These are phyloP conservation scores for Fusarium cyanostomum DNA, from an alignment of 2,329 filamentous ascomycete genomes.

Conservation along the genomic window DNA sequence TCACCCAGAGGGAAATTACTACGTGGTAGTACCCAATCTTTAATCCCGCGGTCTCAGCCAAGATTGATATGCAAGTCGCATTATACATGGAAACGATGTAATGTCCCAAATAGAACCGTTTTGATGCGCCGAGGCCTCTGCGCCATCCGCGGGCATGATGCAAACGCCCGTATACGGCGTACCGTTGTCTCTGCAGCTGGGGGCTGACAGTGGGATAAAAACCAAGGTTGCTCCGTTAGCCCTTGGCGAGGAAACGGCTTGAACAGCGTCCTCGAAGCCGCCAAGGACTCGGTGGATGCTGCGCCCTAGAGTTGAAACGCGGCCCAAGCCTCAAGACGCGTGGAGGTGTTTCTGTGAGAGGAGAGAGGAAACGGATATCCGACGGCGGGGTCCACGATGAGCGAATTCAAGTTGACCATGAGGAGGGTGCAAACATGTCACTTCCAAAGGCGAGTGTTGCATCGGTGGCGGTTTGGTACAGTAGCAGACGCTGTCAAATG, in stretches of 20 bases:
- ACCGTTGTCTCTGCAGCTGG: background rate
- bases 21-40: slow-evolving; percentile 7
- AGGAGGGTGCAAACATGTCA: background rate
- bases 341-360: background rate
- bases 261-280: no score
- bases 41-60: background rate
- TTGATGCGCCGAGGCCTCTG: slow-evolving; percentile 11
- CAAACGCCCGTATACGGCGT: slow-evolving; percentile 7
- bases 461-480: slow-evolving; percentile 4
- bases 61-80: background rate
- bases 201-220: background rate
- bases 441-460: background rate
- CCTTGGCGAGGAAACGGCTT: slow-evolving; percentile 10
- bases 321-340: slow-evolving; percentile 13
- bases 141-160: slow-evolving; percentile 22
- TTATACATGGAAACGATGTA: background rate
- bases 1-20: slow-evolving; percentile 12
- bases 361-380: background rate
- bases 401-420: background rate
- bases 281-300: background rate
- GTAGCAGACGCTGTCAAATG: slow-evolving; percentile 8
- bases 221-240: background rate
- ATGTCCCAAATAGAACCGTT: background rate
- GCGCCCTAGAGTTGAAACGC: slow-evolving; percentile 3
- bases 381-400: slow-evolving; percentile 1